Evolutionary conservation across 352 stramenopile species (phyloP), one percentile per base, ranked within the genome.

Genomic region (Phytopythium helicoides): DNA sequence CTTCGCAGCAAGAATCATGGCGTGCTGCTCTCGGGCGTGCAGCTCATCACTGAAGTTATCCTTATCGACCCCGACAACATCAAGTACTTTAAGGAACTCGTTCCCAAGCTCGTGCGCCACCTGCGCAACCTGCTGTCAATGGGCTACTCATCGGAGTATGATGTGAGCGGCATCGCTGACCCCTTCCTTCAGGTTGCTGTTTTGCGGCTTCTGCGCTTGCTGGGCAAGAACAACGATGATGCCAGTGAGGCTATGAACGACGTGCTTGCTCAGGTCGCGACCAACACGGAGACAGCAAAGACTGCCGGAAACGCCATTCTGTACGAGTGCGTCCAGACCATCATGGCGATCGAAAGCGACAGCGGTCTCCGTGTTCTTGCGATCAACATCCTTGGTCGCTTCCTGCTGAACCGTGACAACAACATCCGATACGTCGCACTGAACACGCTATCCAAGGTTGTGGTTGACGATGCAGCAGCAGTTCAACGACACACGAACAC

Each of bases 351-450:
- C 45, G 94, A 99, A 68, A 98, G 87, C 66, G 97, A 99, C 69
- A 97, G 93, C 54, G 94, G 95, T 11, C 85, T 99, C 5, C 86
- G 96, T 34, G 92, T 99, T 21, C 76, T 99, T 31, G 97, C 97
- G 23, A 96, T 99, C 54, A 99, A 99, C 76, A 99, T 99, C 58
- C 80, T 99, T 22, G 98, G 98, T 45, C 89, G 97, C 33, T 99
- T 99, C 64, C 62, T 99, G 44, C 81, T 99, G 11, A 99, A 99
- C 71, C 91, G 96, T 14, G 97, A 99, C 83, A 99, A 99, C 76
- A 99, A 99, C 71, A 99, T 99, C 72, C 94, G 97, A 19, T 99
- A 99, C 65, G 97, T 99, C 31, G 98, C 97, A 26, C 80, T 99
- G 19, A 99, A 99, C 59, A 99, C 96, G 25, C 78, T 99, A 1